Conservation (phyloP, 768 basidiomycete genomes). For the Paxillus involutus region DNA sequence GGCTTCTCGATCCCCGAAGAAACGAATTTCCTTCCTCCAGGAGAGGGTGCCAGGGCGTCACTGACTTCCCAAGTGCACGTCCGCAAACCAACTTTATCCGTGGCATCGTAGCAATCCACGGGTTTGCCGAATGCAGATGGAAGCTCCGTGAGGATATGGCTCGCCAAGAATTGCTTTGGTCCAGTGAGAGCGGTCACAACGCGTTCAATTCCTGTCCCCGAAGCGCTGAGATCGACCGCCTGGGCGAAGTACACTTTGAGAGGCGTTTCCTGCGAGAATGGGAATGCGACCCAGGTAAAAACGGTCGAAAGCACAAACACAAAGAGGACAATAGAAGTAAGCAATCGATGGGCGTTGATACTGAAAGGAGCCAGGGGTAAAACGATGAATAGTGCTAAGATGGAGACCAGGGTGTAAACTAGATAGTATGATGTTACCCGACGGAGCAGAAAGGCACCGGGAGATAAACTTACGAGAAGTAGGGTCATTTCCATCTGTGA, state of each 20-base stretch:
- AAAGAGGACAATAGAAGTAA: slow-evolving; percentile 37
- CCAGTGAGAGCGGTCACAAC: slow-evolving; percentile 47
- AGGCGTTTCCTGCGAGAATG: slow-evolving; percentile 61
- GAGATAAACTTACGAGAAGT: slow-evolving; percentile 40
- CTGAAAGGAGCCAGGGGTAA: slow-evolving; percentile 67
- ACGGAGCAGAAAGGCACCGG: background rate
- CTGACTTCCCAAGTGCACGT: slow-evolving; percentile 50
- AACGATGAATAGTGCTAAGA: slow-evolving; percentile 50
- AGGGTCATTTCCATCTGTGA: slow-evolving; percentile 60
- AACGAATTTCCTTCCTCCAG: slow-evolving; percentile 21
- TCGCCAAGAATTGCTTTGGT: slow-evolving; percentile 41
- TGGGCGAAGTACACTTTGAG: slow-evolving; percentile 76
- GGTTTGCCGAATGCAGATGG: slow-evolving; percentile 48
- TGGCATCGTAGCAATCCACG: slow-evolving; percentile 29
- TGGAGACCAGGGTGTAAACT: slow-evolving; percentile 52
- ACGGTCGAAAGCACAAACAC: slow-evolving; percentile 44
- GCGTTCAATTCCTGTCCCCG: slow-evolving; percentile 24
- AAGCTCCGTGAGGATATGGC: slow-evolving; percentile 45
- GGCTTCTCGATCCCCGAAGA: background rate
- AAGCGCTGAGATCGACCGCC: slow-evolving; percentile 43
- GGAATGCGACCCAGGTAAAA: slow-evolving; percentile 50
- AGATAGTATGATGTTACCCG: background rate
- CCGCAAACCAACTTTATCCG: slow-evolving; percentile 36
- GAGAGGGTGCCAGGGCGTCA: slow-evolving; percentile 37
- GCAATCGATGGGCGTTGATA: slow-evolving; percentile 44